These are phyloP conservation scores for Draba incana DNA, from an alignment of 345 rosid species.

Conservation along the genomic window DNA sequence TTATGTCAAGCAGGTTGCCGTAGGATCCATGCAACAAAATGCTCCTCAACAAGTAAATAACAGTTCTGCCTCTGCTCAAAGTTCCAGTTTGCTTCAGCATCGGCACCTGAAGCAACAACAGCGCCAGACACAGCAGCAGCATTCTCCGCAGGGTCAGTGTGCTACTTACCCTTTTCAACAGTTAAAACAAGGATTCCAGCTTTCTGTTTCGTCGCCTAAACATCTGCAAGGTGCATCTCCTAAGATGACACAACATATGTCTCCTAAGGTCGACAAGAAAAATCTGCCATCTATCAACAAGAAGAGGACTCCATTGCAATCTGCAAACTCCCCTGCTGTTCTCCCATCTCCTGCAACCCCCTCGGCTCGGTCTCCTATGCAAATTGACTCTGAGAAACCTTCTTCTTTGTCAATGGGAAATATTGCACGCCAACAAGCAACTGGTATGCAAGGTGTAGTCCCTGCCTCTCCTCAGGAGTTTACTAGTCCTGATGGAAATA, in stretches of 20 bases:
- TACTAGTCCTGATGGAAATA: conserved; percentile 67
- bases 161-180: conserved; percentile 65
- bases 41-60: conserved; percentile 49
- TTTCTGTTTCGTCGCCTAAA: conserved; percentile 79
- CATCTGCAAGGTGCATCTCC: conserved; percentile 73
- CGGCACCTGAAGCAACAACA: conserved; percentile 74
- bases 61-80: conserved; percentile 62
- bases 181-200: conserved; percentile 66
- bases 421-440: conserved; percentile 61
- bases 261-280: conserved; percentile 94
- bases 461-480: conserved; percentile 92
- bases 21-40: conserved; percentile 56
- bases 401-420: conserved; percentile 69
- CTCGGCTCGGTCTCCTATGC: conserved; percentile 87
- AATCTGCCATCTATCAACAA: conserved; percentile 59
- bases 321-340: conserved; percentile 78
- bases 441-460: conserved; percentile 57
- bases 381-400: conserved; percentile 85
- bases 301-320: conserved; percentile 81
- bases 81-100: conserved; percentile 73
- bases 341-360: conserved; percentile 90
- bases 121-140: conserved; percentile 57
- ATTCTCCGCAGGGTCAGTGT: conserved; percentile 58
- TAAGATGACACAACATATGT: conserved; percentile 72
- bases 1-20: conserved; percentile 63